phyloP scores from a whole-genome alignment of 1,284 basidiomycete species.

The Rhodofomes roseus region DNA sequence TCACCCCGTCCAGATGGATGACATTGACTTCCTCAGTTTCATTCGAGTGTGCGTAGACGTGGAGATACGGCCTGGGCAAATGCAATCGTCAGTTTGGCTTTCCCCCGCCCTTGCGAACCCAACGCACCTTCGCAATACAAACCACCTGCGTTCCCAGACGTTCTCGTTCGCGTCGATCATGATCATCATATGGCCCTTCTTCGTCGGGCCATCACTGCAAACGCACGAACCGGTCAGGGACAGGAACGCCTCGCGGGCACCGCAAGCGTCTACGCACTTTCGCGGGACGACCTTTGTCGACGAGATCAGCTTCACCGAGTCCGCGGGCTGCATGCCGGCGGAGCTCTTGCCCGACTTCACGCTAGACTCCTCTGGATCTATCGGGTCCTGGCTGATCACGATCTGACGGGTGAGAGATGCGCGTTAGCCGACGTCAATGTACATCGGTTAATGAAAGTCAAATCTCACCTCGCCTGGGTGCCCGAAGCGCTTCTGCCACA shows the following conservation, averaged over 20 bases:
- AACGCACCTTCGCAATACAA: conserved; percentile 80
- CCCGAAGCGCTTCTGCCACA: conserved; percentile 85
- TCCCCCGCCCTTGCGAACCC: not conserved
- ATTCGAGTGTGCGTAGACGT: conserved; percentile 78
- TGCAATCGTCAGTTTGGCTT: not conserved
- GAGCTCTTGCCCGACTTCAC: conserved; percentile 39
- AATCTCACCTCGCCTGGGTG: conserved; percentile 65
- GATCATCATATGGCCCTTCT: conserved; percentile 80
- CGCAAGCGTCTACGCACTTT: conserved; percentile 44
- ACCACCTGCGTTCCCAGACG: conserved; percentile 82
- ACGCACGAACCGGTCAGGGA: conserved; percentile 1
- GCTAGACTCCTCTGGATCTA: conserved; percentile 45
- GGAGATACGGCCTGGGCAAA: conserved; percentile 82
- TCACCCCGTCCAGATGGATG: conserved; percentile 82
- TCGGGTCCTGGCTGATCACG: conserved; percentile 67
- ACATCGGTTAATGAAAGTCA: not conserved
- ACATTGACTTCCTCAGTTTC: conserved; percentile 84
- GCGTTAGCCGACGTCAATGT: not conserved
- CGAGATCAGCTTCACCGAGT: conserved; percentile 66
- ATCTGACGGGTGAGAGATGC: conserved; percentile 44
- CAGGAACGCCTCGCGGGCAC: conserved; percentile 2
- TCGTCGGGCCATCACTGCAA: conserved; percentile 74
- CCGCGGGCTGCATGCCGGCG: conserved; percentile 35
- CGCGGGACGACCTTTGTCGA: conserved; percentile 68
- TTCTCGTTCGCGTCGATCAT: conserved; percentile 78